A percentile compares a stretch with the other conserved stretches of the same genome.
These are phyloP conservation scores for Candida tetrigidarum DNA, from an alignment of 1,139 yeast genomes.

Conservation along the genomic window DNA sequence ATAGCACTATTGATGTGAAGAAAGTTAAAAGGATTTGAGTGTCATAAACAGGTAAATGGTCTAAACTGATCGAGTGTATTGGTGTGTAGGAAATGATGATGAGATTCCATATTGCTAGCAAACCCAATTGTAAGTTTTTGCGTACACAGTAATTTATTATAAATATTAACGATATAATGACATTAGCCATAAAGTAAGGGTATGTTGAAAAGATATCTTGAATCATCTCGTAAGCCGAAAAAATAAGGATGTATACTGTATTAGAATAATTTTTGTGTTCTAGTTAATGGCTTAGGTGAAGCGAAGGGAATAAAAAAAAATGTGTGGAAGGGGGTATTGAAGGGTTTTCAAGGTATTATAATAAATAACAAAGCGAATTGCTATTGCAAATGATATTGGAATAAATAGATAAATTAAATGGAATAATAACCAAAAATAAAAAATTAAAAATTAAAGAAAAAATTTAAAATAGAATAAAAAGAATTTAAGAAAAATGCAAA, in stretches of 20 bases:
- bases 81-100: conserved; percentile 8
- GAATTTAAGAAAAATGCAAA: neutral
- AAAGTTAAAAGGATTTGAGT: conserved; percentile 3
- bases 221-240: neutral
- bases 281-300: too few species aligned
- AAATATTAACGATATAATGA: conserved; percentile 8
- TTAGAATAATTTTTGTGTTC: too few species aligned
- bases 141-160: conserved; percentile 6
- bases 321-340: neutral
- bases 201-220: conserved; percentile 5
- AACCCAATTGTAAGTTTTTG: conserved; percentile 5
- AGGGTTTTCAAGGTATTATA: neutral
- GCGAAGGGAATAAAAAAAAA: too few species aligned
- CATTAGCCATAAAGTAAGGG: conserved; percentile 13
- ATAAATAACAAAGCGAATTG: conserved; percentile 3
- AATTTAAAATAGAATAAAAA: neutral
- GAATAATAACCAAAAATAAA: neutral
- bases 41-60: neutral
- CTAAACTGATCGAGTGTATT: neutral
- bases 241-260: neutral
- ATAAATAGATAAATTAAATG: too few species aligned
- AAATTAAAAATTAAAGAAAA: too few species aligned
- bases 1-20: conserved; percentile 6
- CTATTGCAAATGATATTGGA: neutral
- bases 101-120: conserved; percentile 14